Base-by-base conservation (phyloP, 208 protist genomes). In the Vickermania ingenoplastis region DNA sequence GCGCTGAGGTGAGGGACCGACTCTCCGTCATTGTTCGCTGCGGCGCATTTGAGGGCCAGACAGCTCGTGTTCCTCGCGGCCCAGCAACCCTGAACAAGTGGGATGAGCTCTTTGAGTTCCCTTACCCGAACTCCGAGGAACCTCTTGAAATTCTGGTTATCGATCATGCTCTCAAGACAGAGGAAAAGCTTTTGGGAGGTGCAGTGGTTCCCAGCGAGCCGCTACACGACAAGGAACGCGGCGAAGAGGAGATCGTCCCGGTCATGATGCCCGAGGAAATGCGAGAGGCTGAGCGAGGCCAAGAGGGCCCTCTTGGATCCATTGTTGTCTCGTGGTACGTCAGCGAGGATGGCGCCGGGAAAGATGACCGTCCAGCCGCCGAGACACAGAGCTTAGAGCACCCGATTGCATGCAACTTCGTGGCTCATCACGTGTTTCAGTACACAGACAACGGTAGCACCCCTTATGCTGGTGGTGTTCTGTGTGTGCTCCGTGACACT, bases 61-160 rank as follows among this genome's bases (percentile, higher is more conserved):
- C 88, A 1, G 83, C 83, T 30, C 86, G 88, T 70, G 75, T 92
- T 31, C 74, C 71, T 11, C 88, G 83, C 31, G 84, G 84, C 36
- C 80, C 75, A 56, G 83, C 73, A 28, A 55, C 71, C 3, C 56
- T 71, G 41, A 87, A 75, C 24, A 83, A 81, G 28, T 94, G 88
- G 88, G 88, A 91, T 51, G 88, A 92, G 70, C 82, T 90, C 31
- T 94, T 94, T 60, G 82, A 90, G 53, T 94, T 94, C 62, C 83
- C 87, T 2, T 94, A 91, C 72, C 79, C 81, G 36, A 88, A 86
- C 71, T 24, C 75, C n/a, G 73, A 82, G 31, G 81, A 88, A 56
- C 74, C 73, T 1, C 73, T 94, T 22, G 83, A 91, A 73, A 73
- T 94, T 45, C 73, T 91, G 27, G 77, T 94, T 22, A 58, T 94